Evolutionary conservation across 2,329 filamentous ascomycete species (phyloP).

Genomic region (Scolecobasidium constrictum): DNA sequence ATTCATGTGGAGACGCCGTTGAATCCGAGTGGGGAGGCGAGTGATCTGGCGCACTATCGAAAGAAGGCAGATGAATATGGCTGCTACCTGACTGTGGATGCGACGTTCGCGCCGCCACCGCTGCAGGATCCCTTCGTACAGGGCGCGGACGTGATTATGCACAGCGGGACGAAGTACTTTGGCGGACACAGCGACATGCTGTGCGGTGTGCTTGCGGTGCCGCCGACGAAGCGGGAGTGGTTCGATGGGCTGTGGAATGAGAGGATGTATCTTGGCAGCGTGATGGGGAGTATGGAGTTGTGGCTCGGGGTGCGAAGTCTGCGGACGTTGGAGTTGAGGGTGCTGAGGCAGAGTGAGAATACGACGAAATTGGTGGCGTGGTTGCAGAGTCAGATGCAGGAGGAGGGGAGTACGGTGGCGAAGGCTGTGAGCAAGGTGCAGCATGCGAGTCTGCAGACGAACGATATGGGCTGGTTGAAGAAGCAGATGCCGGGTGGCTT

Average conservation of each 20-base stretch:
- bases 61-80: constrained; percentile 60
- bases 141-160: constrained; percentile 82
- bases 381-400: constrained; percentile 37
- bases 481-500: constrained; percentile 88
- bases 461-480: constrained; percentile 55
- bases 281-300: constrained; percentile 82
- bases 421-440: constrained; percentile 49
- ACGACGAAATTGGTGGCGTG: constrained; percentile 61
- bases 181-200: constrained; percentile 92
- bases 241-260: constrained; percentile 51
- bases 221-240: constrained; percentile 22
- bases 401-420: constrained; percentile 32
- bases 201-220: constrained; percentile 68
- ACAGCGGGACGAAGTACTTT: constrained; percentile 91
- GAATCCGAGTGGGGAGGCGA: constrained; percentile 79
- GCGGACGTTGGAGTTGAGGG: constrained; percentile 74
- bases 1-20: constrained; percentile 89
- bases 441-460: constrained; percentile 71
- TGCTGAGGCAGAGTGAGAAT: constrained; percentile 64
- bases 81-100: constrained; percentile 72
- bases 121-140: constrained; percentile 74
- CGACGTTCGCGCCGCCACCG: constrained; percentile 86
- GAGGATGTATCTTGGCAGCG: constrained; percentile 64
- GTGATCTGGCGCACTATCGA: constrained; percentile 61
- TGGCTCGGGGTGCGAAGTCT: constrained; percentile 86